Conservation (phyloP, 2,329 filamentous ascomycete genomes). For the Pestalotiopsis sp. region DNA sequence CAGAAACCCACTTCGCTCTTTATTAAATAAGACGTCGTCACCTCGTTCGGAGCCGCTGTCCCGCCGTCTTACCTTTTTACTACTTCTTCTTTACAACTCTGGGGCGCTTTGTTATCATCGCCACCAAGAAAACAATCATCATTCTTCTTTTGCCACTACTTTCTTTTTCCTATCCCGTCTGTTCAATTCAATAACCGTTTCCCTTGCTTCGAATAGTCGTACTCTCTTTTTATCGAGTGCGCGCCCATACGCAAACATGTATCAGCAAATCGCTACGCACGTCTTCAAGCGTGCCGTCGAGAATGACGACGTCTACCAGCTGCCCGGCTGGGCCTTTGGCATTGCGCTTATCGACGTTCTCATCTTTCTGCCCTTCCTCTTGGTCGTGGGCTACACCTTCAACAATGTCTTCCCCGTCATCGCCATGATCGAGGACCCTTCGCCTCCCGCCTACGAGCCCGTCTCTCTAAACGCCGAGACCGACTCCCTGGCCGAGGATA, state of each 20-base stretch:
- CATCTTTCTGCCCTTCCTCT: slow-evolving; percentile 45
- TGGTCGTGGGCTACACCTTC: slow-evolving; percentile 53
- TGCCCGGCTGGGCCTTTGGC: slow-evolving; percentile 41
- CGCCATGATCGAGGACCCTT: slow-evolving; percentile 61
- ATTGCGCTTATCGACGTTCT: slow-evolving; percentile 42
- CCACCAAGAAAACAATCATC: neutral
- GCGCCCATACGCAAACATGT: slow-evolving; percentile 25
- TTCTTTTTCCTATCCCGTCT: neutral
- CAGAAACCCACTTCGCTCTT: neutral
- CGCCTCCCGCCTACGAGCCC: slow-evolving; percentile 56
- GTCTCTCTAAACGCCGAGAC: slow-evolving; percentile 44
- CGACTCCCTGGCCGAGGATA: slow-evolving; percentile 34
- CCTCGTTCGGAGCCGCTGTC: neutral
- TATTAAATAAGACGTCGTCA: neutral
- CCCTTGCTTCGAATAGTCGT: neutral
- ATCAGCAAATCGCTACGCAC: slow-evolving; percentile 33
- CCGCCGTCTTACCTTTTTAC: neutral
- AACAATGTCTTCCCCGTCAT: slow-evolving; percentile 53
- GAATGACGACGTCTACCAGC: slow-evolving; percentile 27
- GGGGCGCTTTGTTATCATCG: neutral
- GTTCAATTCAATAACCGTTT: neutral
- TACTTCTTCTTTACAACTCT: neutral
- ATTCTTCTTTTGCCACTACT: neutral
- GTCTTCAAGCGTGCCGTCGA: slow-evolving; percentile 38
- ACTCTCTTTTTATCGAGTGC: neutral